Conservation (phyloP, 169 alveolate species). For the Theileria annulata region DNA sequence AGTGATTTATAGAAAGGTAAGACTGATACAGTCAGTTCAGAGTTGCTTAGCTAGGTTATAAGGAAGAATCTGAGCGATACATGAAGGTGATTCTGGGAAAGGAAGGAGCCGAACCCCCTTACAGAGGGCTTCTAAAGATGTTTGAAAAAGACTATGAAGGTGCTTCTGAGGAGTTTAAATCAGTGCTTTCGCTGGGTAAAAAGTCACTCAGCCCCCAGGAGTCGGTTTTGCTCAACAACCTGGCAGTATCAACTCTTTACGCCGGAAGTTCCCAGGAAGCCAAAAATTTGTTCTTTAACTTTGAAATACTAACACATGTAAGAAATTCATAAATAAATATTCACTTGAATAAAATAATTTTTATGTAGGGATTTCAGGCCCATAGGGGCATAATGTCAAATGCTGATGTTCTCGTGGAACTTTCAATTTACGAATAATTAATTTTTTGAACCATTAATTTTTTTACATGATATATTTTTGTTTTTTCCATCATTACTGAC, state of each 20-base stretch:
- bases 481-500: background rate
- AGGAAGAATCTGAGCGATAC: conserved; percentile 26
- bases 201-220: conserved; percentile 21
- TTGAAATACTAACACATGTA: conserved; percentile 31
- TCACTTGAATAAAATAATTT: background rate
- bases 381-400: conserved; percentile 20
- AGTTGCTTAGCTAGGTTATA: conserved; percentile 35
- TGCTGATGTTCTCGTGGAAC: conserved; percentile 12
- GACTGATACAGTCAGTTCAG: background rate
- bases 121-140: conserved; percentile 29
- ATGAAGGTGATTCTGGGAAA: conserved; percentile 19
- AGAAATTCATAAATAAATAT: background rate
- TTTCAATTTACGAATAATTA: conserved; percentile 10
- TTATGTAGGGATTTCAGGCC: conserved; percentile 21
- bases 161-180: conserved; percentile 11
- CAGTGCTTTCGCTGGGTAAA: background rate
- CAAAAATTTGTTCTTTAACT: conserved; percentile 22
- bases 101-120: background rate
- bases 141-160: conserved; percentile 32
- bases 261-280: conserved; percentile 41
- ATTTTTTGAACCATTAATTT: background rate
- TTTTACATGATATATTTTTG: background rate
- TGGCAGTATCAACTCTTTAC: conserved; percentile 42
- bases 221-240: conserved; percentile 28
- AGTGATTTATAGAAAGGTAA: conserved; percentile 39